Evolutionary conservation across 306 rosid genomes (phyloP).

Genomic region (Dicorynia guianensis): DNA sequence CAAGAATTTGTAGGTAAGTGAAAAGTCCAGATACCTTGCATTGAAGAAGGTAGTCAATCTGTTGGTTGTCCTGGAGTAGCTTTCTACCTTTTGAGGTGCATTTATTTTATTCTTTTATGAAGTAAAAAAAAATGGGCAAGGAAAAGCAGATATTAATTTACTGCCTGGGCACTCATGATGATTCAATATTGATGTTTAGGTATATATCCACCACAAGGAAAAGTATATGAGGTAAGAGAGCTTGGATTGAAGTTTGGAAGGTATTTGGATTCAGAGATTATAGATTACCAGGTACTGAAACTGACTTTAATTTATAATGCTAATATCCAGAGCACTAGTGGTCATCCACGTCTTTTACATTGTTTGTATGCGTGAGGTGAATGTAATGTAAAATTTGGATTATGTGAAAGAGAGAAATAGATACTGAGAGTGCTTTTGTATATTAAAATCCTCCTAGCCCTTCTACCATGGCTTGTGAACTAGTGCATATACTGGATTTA

Average conservation of each 20-base stretch:
- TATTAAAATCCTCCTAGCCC: not conserved
- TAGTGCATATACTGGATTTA: not conserved
- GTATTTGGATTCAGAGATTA: slow-evolving; percentile 89
- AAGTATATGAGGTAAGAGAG: slow-evolving; percentile 83
- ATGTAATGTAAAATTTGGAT: slow-evolving; percentile 1
- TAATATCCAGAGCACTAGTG: not conserved
- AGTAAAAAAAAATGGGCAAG: not conserved
- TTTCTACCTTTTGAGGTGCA: not conserved
- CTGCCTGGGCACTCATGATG: not conserved
- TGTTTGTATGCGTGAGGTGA: not conserved
- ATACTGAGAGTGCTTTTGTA: not conserved
- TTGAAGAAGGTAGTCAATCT: slow-evolving; percentile 9
- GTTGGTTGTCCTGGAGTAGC: not conserved
- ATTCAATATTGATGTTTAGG: slow-evolving; percentile 62
- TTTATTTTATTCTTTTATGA: slow-evolving; percentile 24
- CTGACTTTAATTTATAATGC: not conserved
- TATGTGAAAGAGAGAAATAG: not conserved
- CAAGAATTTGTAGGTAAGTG: slow-evolving; percentile 10
- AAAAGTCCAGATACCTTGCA: not conserved
- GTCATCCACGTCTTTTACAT: slow-evolving; percentile 4
- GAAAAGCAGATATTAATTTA: slow-evolving; percentile 6
- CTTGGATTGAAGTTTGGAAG: slow-evolving; percentile 88
- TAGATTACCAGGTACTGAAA: slow-evolving; percentile 82
- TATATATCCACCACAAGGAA: slow-evolving; percentile 94
- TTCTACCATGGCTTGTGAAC: not conserved